Evolutionary conservation across 2,329 filamentous ascomycete species (phyloP), one percentile per base, ranked within the genome.

Genomic region (Drechslera avenae): DNA sequence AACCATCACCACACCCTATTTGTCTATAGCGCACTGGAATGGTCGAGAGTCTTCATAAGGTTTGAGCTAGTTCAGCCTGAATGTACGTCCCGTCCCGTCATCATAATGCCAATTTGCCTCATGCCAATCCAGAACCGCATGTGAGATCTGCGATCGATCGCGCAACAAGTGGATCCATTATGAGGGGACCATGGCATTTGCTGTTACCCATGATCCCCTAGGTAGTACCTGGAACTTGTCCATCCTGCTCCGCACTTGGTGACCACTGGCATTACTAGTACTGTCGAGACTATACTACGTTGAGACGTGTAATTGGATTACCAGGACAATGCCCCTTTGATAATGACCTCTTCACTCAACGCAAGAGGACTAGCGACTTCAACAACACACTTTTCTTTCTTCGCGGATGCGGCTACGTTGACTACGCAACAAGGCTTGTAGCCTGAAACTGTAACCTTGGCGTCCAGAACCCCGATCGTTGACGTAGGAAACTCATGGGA

Each of bases 101-200:
- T 34, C 26, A 21, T 39, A 9, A 0, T n/a, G 30, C 2, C 10
- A 30, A 12, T 19, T 13, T 7, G 12, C 39, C 23, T n/a, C 3
- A 32, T 3, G 21, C 17, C 31, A 19, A 40, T 40, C 46, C 34
- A 26, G 35, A 53, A 18, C 34, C 45, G 46, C 36, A 46, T 54
- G 46, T 16, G 5, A 39, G 37, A 50, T 50, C 46, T 46, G 14
- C 44, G 26, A 54, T 50, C 41, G 50, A 48, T 42, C 40, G 18
- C 12, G 26, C 37, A 39, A 10, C 18, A 41, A 40, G 36, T 39
- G 26, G 32, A 10, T 18, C 32, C 16, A 14, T 34, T 41, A n/a
- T n/a, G n/a, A 53, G 26, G 41, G 14, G 10, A 37, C 41, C 6
- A 50, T 50, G 39, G 36, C 26, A 48, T 39, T 52, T 34, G 33